Conservation (phyloP, 2,329 filamentous ascomycete genomes). For the Colletotrichum tamarilloi region DNA sequence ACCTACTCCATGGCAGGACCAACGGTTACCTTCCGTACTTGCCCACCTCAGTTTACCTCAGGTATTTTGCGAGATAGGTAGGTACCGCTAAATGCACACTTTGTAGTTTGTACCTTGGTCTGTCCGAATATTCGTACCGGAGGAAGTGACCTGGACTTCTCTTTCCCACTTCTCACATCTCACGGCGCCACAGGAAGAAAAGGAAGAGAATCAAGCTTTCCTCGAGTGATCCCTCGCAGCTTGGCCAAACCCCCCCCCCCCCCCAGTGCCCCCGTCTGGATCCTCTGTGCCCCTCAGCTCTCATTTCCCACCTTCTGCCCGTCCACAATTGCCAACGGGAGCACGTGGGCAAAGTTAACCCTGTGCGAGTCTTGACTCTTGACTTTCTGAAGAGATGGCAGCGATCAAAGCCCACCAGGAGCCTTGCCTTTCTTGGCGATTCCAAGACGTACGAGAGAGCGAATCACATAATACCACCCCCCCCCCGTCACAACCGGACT, state of each 20-base stretch:
- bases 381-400: too few species aligned
- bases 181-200: neutral
- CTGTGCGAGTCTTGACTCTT: constrained; percentile 24
- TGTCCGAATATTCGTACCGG: neutral
- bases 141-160: neutral
- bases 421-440: neutral
- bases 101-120: neutral
- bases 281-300: constrained; percentile 5
- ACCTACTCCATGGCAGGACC: neutral
- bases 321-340: constrained; percentile 18
- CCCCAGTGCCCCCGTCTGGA: neutral
- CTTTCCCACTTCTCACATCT: constrained; percentile 22
- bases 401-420: neutral
- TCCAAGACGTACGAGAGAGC: neutral
- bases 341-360: constrained; percentile 22
- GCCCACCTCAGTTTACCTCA: too few species aligned
- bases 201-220: constrained; percentile 31
- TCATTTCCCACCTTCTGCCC: constrained; percentile 23
- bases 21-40: too few species aligned
- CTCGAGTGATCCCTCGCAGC: constrained; percentile 11
- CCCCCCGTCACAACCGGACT: neutral
- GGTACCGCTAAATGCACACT: too few species aligned
- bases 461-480: neutral
- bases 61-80: too few species aligned
- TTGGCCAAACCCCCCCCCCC: neutral